Conservation (phyloP, 768 basidiomycete species). For the Daedaleopsis sinensis region DNA sequence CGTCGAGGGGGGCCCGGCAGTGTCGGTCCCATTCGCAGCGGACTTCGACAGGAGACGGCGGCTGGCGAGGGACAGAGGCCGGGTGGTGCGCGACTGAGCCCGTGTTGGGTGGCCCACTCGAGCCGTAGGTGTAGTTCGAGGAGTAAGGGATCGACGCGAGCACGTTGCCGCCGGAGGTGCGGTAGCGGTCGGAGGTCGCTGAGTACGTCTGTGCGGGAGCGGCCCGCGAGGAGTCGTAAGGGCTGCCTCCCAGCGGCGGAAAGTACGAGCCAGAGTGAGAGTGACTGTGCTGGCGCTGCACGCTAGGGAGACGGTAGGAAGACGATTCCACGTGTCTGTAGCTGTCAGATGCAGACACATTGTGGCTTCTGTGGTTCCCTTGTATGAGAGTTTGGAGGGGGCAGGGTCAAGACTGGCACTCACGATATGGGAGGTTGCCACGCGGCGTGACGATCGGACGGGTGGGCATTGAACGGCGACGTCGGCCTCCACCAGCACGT, state of each 20-base stretch:
- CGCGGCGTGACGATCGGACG: background rate
- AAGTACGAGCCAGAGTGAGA: background rate
- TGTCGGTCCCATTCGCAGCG: slow-evolving; percentile 14
- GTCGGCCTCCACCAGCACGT: background rate
- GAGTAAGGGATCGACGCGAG: background rate
- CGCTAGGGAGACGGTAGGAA: background rate
- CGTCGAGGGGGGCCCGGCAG: slow-evolving; percentile 16
- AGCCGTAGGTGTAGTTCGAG: background rate
- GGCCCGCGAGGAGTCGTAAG: background rate
- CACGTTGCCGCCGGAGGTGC: background rate
- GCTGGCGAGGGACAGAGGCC: background rate
- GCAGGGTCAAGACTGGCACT: background rate
- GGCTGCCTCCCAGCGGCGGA: background rate
- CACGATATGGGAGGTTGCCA: background rate
- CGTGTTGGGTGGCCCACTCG: background rate
- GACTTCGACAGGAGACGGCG: background rate
- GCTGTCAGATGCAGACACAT: background rate
- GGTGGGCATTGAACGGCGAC: background rate
- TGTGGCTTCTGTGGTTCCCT: background rate
- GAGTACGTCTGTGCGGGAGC: background rate
- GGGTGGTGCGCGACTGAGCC: background rate
- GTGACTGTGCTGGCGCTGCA: background rate
- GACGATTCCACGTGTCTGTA: background rate
- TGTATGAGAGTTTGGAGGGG: background rate
- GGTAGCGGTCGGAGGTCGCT: background rate